These are phyloP conservation scores for Pulveroboletus sp. DNA, from an alignment of 768 basidiomycete species.

Conservation along the genomic window DNA sequence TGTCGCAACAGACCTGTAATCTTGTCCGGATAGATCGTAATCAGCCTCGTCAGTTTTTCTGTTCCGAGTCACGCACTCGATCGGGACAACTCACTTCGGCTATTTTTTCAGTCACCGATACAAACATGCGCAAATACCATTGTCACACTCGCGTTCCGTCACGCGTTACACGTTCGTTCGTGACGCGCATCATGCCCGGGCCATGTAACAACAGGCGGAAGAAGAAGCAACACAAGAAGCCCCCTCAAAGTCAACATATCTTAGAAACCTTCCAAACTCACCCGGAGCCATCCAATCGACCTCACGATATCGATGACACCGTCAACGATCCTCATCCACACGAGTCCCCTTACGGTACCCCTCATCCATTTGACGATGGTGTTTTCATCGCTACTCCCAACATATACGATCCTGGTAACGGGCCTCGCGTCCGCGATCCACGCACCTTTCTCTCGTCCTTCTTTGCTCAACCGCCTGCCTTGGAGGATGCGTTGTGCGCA, in stretches of 20 bases:
- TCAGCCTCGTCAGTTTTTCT: slow-evolving; percentile 14
- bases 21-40: slow-evolving; percentile 22
- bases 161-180: slow-evolving; percentile 26
- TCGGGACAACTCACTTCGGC: slow-evolving; percentile 8
- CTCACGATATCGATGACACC: slow-evolving; percentile 4
- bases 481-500: slow-evolving; percentile 63
- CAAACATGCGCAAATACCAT: slow-evolving; percentile 15
- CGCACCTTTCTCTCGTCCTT: slow-evolving; percentile 60
- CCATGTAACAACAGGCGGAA: slow-evolving; percentile 52
- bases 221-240: slow-evolving; percentile 33
- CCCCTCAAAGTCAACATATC: background rate
- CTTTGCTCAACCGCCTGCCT: slow-evolving; percentile 61
- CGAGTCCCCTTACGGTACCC: slow-evolving; percentile 2
- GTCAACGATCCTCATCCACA: slow-evolving; percentile 8
- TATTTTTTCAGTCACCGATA: slow-evolving; percentile 3
- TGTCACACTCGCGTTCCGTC: slow-evolving; percentile 32
- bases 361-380: slow-evolving; percentile 5
- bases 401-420: slow-evolving; percentile 75
- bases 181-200: slow-evolving; percentile 47
- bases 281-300: background rate
- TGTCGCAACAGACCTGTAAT: slow-evolving; percentile 23
- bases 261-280: background rate
- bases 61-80: slow-evolving; percentile 18
- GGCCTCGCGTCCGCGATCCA: slow-evolving; percentile 68
- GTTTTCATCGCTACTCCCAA: slow-evolving; percentile 45